Evolutionary conservation across 2,329 filamentous ascomycete species (phyloP).

Genomic region (Mariannaea elegans): DNA sequence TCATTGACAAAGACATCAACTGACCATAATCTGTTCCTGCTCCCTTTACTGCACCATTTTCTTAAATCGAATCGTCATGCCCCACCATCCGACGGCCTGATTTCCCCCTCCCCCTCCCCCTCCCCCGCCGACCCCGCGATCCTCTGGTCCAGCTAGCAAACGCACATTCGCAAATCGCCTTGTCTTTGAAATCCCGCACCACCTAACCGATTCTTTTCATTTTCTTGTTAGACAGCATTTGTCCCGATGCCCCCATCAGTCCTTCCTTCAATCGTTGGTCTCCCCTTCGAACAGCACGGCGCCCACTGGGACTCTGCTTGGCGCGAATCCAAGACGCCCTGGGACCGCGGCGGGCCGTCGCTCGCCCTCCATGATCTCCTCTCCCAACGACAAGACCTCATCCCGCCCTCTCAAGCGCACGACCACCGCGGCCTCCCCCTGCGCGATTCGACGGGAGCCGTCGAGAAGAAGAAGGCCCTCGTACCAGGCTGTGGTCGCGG

Average conservation of each 20-base stretch:
- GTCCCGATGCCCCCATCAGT: slow-evolving; percentile 34
- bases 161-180: neutral
- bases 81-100: slow-evolving; percentile 19
- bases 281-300: slow-evolving; percentile 47
- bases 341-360: slow-evolving; percentile 64
- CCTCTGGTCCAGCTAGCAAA: neutral
- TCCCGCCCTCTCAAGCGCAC: slow-evolving; percentile 48
- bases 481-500: slow-evolving; percentile 86
- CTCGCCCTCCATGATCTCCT: slow-evolving; percentile 64
- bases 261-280: slow-evolving; percentile 45
- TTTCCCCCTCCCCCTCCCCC: slow-evolving; percentile 1
- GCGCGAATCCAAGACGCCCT: slow-evolving; percentile 57
- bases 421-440: slow-evolving; percentile 43
- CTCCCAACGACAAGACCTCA: slow-evolving; percentile 53
- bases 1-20: neutral
- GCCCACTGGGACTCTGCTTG: slow-evolving; percentile 59
- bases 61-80: slow-evolving; percentile 6
- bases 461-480: slow-evolving; percentile 59
- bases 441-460: slow-evolving; percentile 33
- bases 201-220: neutral
- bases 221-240: no score
- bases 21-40: neutral
- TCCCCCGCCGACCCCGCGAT: slow-evolving; percentile 4
- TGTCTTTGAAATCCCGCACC: neutral
- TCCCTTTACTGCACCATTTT: neutral